Evolutionary conservation across 2,329 filamentous ascomycete genomes (phyloP), one percentile per base, ranked within the genome.

Genomic region (Tolypocladium sp.): DNA sequence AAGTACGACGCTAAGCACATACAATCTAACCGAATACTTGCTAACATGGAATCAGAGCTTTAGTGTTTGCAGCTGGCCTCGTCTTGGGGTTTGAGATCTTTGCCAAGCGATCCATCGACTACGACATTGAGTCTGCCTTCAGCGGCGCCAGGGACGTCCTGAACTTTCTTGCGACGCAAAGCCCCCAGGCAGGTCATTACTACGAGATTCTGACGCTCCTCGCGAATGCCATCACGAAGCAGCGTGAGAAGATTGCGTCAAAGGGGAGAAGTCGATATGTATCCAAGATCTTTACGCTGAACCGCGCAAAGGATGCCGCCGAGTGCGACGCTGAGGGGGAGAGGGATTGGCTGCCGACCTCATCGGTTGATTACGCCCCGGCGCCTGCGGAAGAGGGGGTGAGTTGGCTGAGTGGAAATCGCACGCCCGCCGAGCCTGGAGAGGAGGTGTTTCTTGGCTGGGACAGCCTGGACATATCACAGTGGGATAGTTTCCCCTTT

Each of bases 31-130:
- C 1, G 12, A 15, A 0, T 17, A 7, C 25, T 38, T 25, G n/a
- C 33, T 59, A 44, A 61, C 22, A 0, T 4, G 3, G 1, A 1
- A n/a, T 13, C 56, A 82, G 79, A 60, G 80, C 79, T 22, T 77
- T 80, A 59, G 71, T 84, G 0, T 85, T 86, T 59, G 80, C 81
- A 0, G 80, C 83, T 2, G 82, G 82, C 0, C 68, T 86, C 0
- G 77, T 85, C 0, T 72, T 85, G 0, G 82, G 83, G 0, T 80
- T 86, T 20, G 77, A 79, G 1, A 77, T 83, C 62, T 83, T 85
- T 60, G 79, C 79, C 0, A 76, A 80, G 55, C 67, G 71, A 7
- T 74, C 77, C 0, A 67, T 75, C 1, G 75, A 80, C 37, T 68
- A 75, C 8, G 76, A 78, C 30, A 72, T 79, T 51, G 76, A 77